Percentiles rank a stretch among this genome's conserved stretches.
Conservation (phyloP, 768 basidiomycete genomes). For the Mycena venus region DNA sequence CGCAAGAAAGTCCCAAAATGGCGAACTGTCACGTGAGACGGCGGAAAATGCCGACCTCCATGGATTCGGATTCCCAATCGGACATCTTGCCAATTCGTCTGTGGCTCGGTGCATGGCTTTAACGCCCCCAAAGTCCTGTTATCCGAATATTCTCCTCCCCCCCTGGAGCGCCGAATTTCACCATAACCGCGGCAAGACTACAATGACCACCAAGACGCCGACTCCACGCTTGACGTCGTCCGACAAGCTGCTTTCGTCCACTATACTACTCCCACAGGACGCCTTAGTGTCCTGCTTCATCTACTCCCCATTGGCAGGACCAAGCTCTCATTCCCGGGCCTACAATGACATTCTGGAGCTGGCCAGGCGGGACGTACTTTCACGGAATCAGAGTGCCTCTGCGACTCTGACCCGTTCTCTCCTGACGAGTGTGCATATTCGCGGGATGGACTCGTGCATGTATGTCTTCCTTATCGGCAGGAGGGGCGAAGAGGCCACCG, state of each 20-base stretch:
- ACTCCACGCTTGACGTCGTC: slow-evolving; percentile 23
- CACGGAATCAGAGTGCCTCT: slow-evolving; percentile 46
- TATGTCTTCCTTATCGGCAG: slow-evolving; percentile 69
- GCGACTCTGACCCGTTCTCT: slow-evolving; percentile 62
- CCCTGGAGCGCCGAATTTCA: not conserved
- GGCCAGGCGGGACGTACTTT: slow-evolving; percentile 64
- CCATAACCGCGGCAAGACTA: not conserved
- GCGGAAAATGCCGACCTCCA: no score
- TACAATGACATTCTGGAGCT: slow-evolving; percentile 63
- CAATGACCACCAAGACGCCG: slow-evolving; percentile 30
- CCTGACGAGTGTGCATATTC: slow-evolving; percentile 64
- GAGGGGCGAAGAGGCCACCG: slow-evolving; percentile 43
- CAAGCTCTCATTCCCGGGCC: slow-evolving; percentile 33
- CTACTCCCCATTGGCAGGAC: slow-evolving; percentile 31
- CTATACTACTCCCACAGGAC: slow-evolving; percentile 30
- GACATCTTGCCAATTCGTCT: not conserved
- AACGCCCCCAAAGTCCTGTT: not conserved
- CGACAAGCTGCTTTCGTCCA: slow-evolving; percentile 33
- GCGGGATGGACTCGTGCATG: slow-evolving; percentile 57
- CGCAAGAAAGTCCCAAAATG: not conserved
- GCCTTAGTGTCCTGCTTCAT: slow-evolving; percentile 27
- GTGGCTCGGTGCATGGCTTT: slow-evolving; percentile 18
- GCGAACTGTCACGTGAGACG: not conserved
- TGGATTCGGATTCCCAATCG: slow-evolving; percentile 17
- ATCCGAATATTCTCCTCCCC: not conserved